Base-by-base conservation (phyloP, 306 rosid genomes). In the Pyrus communis region DNA sequence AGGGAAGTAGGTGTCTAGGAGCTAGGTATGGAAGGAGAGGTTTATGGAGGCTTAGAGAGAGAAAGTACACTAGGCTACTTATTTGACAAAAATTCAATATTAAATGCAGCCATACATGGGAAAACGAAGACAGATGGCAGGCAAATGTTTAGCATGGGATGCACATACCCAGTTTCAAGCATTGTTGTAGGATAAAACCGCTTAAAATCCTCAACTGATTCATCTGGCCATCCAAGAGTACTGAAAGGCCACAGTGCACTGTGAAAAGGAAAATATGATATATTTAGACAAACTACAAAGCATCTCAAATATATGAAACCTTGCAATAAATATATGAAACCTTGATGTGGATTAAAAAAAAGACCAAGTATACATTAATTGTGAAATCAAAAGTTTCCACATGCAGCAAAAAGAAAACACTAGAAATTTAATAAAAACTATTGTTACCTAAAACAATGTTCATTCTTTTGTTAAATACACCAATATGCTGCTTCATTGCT, bases 161-260 rank as follows among this genome's bases (percentile, higher is more conserved):
- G 38, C 40, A 84, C 84, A 69, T 87, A 94, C 98, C 98, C 98
- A 25, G 97, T 94, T 86, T 94, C 98, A 84, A 94, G 98, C 92
- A 94, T 79, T 80, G 98, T 86, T 69, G 98, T 94, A 57, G 98
- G 97, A 83, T 94, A 94, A 76, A 94, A 90, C 74, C 31, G 87
- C 84, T 89, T 89, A 80, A 89, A 92, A 83, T 94, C 98, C 80
- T 91, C 96, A 14, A 90, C 82, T 55, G 88, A 81, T 70, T 75
- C 81, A 80, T 92, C 90, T 66, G 98, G 98, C 98, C 98, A 94
- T 74, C 98, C 98, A 83, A 94, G 98, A 40, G 98, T 94, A 79
- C 98, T 94, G 81, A 92, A 94, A 45, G 98, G 98, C 98, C 98
- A 94, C 63, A 94, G 78, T 2, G 98, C 94, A 82, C 98, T 94